Conservation (phyloP, 208 protist genomes). For the Angomonas desouzai region DNA sequence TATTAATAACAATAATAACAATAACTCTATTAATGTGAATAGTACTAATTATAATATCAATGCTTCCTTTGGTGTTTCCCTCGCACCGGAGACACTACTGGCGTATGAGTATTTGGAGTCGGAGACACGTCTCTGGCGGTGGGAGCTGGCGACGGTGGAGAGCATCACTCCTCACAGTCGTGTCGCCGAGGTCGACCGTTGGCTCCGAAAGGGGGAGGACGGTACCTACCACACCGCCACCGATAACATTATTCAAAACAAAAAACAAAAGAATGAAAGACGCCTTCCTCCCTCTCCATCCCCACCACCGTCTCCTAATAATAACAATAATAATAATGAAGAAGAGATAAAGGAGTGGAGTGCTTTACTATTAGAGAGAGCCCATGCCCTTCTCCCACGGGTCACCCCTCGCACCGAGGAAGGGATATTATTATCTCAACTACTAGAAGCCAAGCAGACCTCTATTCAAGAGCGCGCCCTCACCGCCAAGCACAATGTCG, state of each 20-base stretch:
- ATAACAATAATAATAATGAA: neutral
- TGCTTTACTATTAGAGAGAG: neutral
- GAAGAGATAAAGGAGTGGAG: neutral
- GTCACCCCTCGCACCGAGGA: conserved; percentile 7
- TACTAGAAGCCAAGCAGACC: conserved; percentile 24
- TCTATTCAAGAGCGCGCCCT: conserved; percentile 11
- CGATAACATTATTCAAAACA: conserved; percentile 16
- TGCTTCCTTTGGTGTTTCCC: neutral
- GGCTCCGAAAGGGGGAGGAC: conserved; percentile 4
- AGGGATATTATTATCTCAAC: conserved; percentile 4
- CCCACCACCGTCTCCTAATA: no score
- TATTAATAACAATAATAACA: no score
- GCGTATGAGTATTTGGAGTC: conserved; percentile 43
- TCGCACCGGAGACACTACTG: conserved; percentile 28
- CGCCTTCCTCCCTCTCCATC: no score
- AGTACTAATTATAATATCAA: neutral
- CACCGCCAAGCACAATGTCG: conserved; percentile 15
- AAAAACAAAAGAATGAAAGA: conserved; percentile 1
- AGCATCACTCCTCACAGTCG: no score
- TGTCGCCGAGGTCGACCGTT: neutral
- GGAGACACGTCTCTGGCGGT: conserved; percentile 13
- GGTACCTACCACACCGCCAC: conserved; percentile 12
- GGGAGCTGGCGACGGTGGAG: conserved; percentile 22
- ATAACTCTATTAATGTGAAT: no score
- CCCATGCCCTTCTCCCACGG: neutral